These are phyloP conservation scores for Eremothecium coryli DNA, from an alignment of 1,139 yeast genomes.

Conservation along the genomic window DNA sequence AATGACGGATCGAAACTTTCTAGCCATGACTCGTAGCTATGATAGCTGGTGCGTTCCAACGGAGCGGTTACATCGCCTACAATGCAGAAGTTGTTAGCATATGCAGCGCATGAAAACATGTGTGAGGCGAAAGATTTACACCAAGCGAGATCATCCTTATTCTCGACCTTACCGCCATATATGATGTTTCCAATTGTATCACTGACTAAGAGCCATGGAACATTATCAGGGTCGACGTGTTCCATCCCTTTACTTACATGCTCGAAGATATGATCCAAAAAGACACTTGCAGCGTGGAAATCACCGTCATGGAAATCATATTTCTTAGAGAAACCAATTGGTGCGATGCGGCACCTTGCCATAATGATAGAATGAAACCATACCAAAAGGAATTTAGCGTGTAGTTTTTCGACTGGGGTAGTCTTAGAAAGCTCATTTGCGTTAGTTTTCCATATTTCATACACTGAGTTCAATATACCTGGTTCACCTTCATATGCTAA, in stretches of 20 bases:
- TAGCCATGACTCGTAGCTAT: slow-evolving; percentile 6
- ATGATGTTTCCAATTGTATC: slow-evolving; percentile 45
- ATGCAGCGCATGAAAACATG: slow-evolving; percentile 6
- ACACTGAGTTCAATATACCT: slow-evolving; percentile 46
- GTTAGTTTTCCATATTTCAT: slow-evolving; percentile 34
- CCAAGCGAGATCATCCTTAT: slow-evolving; percentile 35
- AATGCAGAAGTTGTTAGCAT: slow-evolving; percentile 8
- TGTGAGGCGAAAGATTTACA: slow-evolving; percentile 28
- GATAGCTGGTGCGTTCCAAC: slow-evolving; percentile 1
- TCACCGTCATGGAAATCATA: slow-evolving; percentile 77
- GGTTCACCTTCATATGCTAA: slow-evolving; percentile 43
- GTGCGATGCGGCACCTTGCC: slow-evolving; percentile 51
- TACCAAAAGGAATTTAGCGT: slow-evolving; percentile 45
- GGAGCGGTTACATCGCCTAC: slow-evolving; percentile 10
- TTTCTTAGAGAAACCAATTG: slow-evolving; percentile 49
- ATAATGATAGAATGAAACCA: slow-evolving; percentile 65
- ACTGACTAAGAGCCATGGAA: slow-evolving; percentile 52
- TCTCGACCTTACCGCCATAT: slow-evolving; percentile 69
- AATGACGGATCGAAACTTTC: neutral
- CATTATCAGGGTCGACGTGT: slow-evolving; percentile 39
- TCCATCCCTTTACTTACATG: slow-evolving; percentile 24
- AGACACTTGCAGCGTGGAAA: slow-evolving; percentile 39
- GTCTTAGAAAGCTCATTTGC: slow-evolving; percentile 19
- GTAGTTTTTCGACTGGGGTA: slow-evolving; percentile 39
- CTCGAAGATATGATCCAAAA: slow-evolving; percentile 12